Evolutionary conservation across 148 eudicot species (phyloP).

Genomic region (Spergularia bocconei): DNA sequence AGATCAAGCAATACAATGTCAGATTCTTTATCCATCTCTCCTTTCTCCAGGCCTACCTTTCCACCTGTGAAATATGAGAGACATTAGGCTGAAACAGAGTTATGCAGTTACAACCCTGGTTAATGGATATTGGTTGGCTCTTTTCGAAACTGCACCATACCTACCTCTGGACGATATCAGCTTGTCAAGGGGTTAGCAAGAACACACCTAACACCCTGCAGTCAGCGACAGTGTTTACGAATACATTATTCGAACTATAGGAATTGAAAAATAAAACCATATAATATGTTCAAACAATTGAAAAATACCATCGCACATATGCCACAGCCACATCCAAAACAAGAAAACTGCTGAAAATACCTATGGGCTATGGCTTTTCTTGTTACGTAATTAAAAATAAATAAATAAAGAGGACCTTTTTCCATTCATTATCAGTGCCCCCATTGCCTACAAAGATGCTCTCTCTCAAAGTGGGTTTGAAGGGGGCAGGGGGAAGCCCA

Average conservation of each 20-base stretch:
- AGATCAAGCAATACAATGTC: slow-evolving; percentile 1
- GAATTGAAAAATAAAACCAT: not conserved
- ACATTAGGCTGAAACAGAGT: slow-evolving; percentile 20
- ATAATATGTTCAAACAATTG: not conserved
- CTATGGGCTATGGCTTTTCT: not conserved
- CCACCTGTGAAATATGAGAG: slow-evolving; percentile 24
- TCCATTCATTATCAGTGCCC: too few species aligned
- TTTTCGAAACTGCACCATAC: slow-evolving; percentile 14
- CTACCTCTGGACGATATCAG: slow-evolving; percentile 15
- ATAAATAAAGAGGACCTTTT: too few species aligned
- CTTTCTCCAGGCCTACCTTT: slow-evolving; percentile 7
- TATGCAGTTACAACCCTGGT: slow-evolving; percentile 17
- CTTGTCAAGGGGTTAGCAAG: slow-evolving; percentile 7
- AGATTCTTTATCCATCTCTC: not conserved
- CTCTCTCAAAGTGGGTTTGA: too few species aligned
- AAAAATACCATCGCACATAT: not conserved
- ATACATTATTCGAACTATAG: not conserved
- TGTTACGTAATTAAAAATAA: not conserved
- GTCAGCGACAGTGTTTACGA: not conserved
- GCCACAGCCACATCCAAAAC: not conserved
- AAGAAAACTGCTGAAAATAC: not conserved
- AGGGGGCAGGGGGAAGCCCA: too few species aligned
- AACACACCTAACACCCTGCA: slow-evolving; percentile 9
- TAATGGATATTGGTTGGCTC: slow-evolving; percentile 17
- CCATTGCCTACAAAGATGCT: too few species aligned